Evolutionary conservation across 164 flowering plant species (phyloP), one percentile per base, ranked within the genome.

Genomic region (Vitis cinerea): DNA sequence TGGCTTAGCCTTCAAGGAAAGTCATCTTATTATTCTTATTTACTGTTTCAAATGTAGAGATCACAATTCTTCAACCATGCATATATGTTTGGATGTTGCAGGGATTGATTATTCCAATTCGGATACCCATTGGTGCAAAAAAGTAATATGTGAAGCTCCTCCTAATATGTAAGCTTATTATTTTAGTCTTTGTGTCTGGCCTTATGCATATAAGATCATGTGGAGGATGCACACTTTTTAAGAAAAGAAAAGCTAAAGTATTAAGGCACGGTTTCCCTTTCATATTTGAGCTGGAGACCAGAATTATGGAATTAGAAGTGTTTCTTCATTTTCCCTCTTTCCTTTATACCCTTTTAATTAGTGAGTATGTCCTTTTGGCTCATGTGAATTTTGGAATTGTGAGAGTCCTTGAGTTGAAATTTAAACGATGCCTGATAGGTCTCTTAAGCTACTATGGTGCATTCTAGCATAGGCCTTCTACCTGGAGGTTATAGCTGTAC

Each of bases 1-100:
- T 31, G 44, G 44, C 44, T 31, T 31, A 31, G 3, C 7, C 44
- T 31, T 31, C 44, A 31, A 31, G 44, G 44, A 31, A 31, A 31
- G 44, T 31, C 44, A 31, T 31, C 44, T 31, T 31, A 6, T 31
- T 31, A 31, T 31, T 31, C 44, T 31, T 31, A 31, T 3, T 31
- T 61, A n/a, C 53, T 30, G 37, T 50, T 68, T 23, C 56, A 37
- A 31, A 31, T 31, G 44, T 31, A 31, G 68, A 62, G 55, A 37
- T 61, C 44, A 37, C 44, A 1, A 9, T 58, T 73, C 71, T 77
- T 68, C 83, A 81, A 75, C 81, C 55, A 71, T 76, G 72, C 80
- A 73, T 75, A 53, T 74, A 69, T 74, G 75, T 80, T 73, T 80
- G 78, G 72, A 66, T 82, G 78, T 84, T 76, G 83, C 82, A 80